These are phyloP conservation scores for Trypanosoma boissoni DNA, from an alignment of 208 protist species.

Conservation along the genomic window DNA sequence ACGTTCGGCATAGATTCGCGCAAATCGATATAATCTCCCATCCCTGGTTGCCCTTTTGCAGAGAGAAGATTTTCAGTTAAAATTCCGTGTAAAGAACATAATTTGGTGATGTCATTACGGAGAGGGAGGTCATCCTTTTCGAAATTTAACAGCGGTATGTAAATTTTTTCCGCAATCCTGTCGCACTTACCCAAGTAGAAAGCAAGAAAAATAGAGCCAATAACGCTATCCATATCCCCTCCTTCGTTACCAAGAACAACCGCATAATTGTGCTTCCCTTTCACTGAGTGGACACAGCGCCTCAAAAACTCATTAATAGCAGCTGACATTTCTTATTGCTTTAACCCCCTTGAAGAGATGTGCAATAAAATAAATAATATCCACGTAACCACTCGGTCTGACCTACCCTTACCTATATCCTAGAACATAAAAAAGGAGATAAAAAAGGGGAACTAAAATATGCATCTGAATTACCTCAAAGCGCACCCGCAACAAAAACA, in stretches of 20 bases:
- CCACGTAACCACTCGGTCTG: too few relatives aligned
- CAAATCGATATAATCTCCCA: conserved; percentile 36
- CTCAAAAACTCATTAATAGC: conserved; percentile 71
- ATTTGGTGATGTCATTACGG: conserved; percentile 62
- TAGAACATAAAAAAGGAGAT: too few relatives aligned
- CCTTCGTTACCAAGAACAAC: conserved; percentile 82
- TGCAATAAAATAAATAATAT: background rate
- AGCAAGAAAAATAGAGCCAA: conserved; percentile 81
- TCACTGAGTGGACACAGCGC: conserved; percentile 26
- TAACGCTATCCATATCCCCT: conserved; percentile 87
- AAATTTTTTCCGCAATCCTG: conserved; percentile 29
- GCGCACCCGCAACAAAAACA: too few relatives aligned
- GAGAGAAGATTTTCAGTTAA: conserved; percentile 38
- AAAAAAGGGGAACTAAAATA: too few relatives aligned
- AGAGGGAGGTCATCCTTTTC: conserved; percentile 64
- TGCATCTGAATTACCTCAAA: too few relatives aligned
- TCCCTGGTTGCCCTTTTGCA: conserved; percentile 20
- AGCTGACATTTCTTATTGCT: conserved; percentile 30
- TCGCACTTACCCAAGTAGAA: conserved; percentile 46
- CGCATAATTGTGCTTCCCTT: conserved; percentile 27
- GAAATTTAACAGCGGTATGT: conserved; percentile 80
- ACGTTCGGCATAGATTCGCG: conserved; percentile 21
- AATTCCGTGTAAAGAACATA: conserved; percentile 49
- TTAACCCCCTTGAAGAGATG: background rate
- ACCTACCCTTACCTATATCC: too few relatives aligned